Percentiles rank a stretch among this genome's conserved stretches.
phyloP scores from a whole-genome alignment of 176 grass and related monocot species.

The Luzula sylvatica region DNA sequence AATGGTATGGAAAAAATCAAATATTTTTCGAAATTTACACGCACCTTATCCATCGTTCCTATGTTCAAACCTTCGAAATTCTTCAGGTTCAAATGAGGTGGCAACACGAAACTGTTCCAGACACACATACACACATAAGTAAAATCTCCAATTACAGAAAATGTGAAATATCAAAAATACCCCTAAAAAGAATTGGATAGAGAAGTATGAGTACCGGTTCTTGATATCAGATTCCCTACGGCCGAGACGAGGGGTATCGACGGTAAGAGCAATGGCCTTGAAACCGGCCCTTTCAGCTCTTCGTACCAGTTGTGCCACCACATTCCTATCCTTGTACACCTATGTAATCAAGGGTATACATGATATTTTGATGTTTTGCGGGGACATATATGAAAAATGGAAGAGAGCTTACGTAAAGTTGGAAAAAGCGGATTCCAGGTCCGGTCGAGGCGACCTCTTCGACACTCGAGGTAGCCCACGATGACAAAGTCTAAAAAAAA shows the following conservation, averaged over 20 bases:
- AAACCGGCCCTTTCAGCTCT: slow-evolving; percentile 94
- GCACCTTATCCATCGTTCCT: slow-evolving; percentile 86
- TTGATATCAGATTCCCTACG: slow-evolving; percentile 99
- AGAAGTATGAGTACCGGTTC: slow-evolving; percentile 42
- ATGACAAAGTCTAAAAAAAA: slow-evolving; percentile 70
- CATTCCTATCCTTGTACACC: slow-evolving; percentile 86
- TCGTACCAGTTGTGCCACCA: slow-evolving; percentile 89
- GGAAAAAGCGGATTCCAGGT: slow-evolving; percentile 94
- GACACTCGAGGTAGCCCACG: slow-evolving; percentile 97
- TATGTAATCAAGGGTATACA: slow-evolving; percentile 19
- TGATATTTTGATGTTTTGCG: slow-evolving; percentile 3
- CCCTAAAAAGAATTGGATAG: slow-evolving; percentile 1
- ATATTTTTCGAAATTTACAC: no score
- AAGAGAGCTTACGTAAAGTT: slow-evolving; percentile 59
- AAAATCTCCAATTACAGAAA: neutral
- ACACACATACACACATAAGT: no score
- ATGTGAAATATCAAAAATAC: neutral
- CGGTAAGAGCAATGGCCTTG: slow-evolving; percentile 94
- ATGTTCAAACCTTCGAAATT: slow-evolving; percentile 91
- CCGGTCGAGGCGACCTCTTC: slow-evolving; percentile 96
- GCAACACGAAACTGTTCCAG: slow-evolving; percentile 69
- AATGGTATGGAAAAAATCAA: no score
- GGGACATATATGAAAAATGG: neutral
- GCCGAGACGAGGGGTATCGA: slow-evolving; percentile 86
- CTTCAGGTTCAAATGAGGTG: slow-evolving; percentile 78